Conservation (phyloP, 108 stramenopile species). For the Skeletonema costatum region DNA sequence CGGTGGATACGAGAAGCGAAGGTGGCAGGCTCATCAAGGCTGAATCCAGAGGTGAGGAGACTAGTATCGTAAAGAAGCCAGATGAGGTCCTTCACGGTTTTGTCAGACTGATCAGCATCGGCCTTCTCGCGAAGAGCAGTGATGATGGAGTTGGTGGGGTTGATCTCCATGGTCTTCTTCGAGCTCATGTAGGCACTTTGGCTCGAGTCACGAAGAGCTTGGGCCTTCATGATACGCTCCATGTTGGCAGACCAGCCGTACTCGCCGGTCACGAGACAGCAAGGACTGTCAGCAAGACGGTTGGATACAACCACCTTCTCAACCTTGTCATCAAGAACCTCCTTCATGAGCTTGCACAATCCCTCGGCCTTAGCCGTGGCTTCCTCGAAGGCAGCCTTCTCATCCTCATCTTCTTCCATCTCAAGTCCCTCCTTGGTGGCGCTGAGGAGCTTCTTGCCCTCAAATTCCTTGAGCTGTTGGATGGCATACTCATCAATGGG, state of each 20-base stretch:
- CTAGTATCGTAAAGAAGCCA: slow-evolving; percentile 99
- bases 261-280: slow-evolving; percentile 99
- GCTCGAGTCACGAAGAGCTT: slow-evolving; percentile 98
- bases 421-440: slow-evolving; percentile 99
- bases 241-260: slow-evolving; percentile 99
- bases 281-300: slow-evolving; percentile 99
- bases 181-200: slow-evolving; percentile 99
- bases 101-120: slow-evolving; percentile 97
- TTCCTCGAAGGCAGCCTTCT: slow-evolving; percentile 98
- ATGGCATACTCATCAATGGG: slow-evolving; percentile 99
- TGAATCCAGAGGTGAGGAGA: slow-evolving; percentile 98
- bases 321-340: slow-evolving; percentile 99
- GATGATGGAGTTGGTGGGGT: slow-evolving; percentile 99
- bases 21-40: slow-evolving; percentile 98
- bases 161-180: slow-evolving; percentile 99
- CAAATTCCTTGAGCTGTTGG: slow-evolving; percentile 99
- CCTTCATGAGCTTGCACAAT: slow-evolving; percentile 99
- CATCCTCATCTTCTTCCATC: slow-evolving; percentile 94
- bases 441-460: slow-evolving; percentile 99
- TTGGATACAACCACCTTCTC: slow-evolving; percentile 99
- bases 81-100: slow-evolving; percentile 99
- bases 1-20: slow-evolving; percentile 99
- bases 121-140: slow-evolving; percentile 98
- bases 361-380: slow-evolving; percentile 95
- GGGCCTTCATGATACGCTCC: slow-evolving; percentile 99